phyloP scores from a whole-genome alignment of 164 flowering plant species.

The Hamamelis virginiana region DNA sequence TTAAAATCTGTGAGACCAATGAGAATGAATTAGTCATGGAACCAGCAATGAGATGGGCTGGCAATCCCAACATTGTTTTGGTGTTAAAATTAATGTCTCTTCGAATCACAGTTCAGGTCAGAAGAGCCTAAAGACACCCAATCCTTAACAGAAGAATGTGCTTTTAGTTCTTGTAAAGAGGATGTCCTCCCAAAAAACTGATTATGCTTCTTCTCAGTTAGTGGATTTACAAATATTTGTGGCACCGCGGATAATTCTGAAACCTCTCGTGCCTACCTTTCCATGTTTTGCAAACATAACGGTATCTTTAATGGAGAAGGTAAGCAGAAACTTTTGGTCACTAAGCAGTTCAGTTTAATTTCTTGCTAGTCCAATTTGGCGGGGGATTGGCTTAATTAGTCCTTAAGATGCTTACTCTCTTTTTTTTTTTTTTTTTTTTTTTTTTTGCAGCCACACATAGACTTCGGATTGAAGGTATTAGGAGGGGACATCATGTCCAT shows the following conservation, averaged over 20 bases:
- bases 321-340: conserved; percentile 14
- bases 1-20: conserved; percentile 71
- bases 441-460: conserved; percentile 76
- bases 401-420: not conserved
- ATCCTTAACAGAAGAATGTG: not conserved
- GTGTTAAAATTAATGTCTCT: conserved; percentile 48
- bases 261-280: conserved; percentile 86
- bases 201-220: conserved; percentile 45
- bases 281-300: conserved; percentile 76
- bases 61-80: conserved; percentile 70
- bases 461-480: conserved; percentile 71
- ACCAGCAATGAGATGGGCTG: conserved; percentile 83
- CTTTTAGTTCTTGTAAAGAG: conserved; percentile 4
- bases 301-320: conserved; percentile 83
- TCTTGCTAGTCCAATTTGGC: not conserved
- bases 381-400: not conserved
- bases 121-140: conserved; percentile 12
- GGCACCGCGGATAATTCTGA: conserved; percentile 64
- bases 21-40: conserved; percentile 79
- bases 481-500: conserved; percentile 91
- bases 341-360: not conserved
- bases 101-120: conserved; percentile 66
- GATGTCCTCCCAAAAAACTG: conserved; percentile 10
- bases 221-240: conserved; percentile 76
- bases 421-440: conserved; percentile 10